These are phyloP conservation scores for Fusarium lateritium DNA, from an alignment of 2,329 filamentous ascomycete genomes.

Conservation along the genomic window DNA sequence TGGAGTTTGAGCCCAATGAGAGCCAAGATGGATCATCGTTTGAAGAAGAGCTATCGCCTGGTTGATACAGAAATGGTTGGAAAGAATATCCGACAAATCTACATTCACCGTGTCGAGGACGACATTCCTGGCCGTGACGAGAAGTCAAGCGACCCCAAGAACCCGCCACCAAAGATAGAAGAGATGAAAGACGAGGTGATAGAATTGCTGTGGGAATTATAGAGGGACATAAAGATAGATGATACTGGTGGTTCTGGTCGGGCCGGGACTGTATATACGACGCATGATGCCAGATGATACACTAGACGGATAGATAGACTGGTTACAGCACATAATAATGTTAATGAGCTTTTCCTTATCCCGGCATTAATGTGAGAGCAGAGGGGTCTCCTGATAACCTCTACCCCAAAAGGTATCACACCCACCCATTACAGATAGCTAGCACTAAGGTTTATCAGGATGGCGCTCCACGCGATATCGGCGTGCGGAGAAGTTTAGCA, in stretches of 20 bases:
- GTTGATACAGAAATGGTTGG: constrained; percentile 60
- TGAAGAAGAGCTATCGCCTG: constrained; percentile 68
- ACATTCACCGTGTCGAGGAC: constrained; percentile 62
- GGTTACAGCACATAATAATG: constrained; percentile 45
- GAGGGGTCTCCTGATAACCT: constrained; percentile 15
- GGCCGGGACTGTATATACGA: constrained; percentile 40
- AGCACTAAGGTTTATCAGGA: constrained; percentile 10
- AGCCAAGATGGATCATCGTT: constrained; percentile 50
- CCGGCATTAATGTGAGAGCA: constrained; percentile 21
- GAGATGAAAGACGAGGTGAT: constrained; percentile 60
- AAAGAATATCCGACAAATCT: constrained; percentile 68
- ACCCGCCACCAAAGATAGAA: constrained; percentile 30
- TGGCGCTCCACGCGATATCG: constrained; percentile 36
- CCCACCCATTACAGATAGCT: constrained; percentile 13
- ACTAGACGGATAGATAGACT: constrained; percentile 38
- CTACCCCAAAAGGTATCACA: constrained; percentile 22
- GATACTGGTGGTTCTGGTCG: constrained; percentile 15
- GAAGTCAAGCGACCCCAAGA: constrained; percentile 39
- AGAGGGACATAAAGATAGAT: constrained; percentile 8
- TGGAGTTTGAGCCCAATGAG: constrained; percentile 69
- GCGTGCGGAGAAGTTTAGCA: constrained; percentile 29
- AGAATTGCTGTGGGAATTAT: constrained; percentile 63
- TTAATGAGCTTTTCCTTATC: constrained; percentile 46
- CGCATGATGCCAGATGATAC: constrained; percentile 44
- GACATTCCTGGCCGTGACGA: constrained; percentile 54